phyloP scores from a whole-genome alignment of 352 stramenopile species.

The Pythium sp. region DNA sequence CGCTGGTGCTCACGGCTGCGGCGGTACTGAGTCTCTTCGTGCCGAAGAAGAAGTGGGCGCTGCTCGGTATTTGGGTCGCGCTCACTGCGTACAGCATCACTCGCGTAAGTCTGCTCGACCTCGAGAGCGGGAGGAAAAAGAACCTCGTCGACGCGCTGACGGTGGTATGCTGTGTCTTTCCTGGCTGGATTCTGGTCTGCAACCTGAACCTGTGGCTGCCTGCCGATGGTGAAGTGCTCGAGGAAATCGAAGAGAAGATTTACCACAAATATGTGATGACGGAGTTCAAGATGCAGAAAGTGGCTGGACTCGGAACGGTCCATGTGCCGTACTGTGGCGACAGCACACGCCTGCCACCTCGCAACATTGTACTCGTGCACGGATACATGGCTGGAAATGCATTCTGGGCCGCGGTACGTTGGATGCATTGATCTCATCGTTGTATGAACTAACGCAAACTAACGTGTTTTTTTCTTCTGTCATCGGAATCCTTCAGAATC shows the following conservation, averaged over 20 bases:
- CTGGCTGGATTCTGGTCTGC: slow-evolving; percentile 48
- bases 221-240: slow-evolving; percentile 42
- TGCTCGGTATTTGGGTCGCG: slow-evolving; percentile 28
- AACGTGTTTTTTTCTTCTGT: slow-evolving; percentile 8
- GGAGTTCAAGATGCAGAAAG: slow-evolving; percentile 48
- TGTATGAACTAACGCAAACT: neutral
- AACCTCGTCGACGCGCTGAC: slow-evolving; percentile 34
- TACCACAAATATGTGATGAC: slow-evolving; percentile 65
- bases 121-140: slow-evolving; percentile 35
- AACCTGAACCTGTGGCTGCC: slow-evolving; percentile 55
- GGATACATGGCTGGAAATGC: slow-evolving; percentile 76
- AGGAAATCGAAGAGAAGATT: slow-evolving; percentile 61
- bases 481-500: slow-evolving; percentile 32
- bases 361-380: slow-evolving; percentile 71
- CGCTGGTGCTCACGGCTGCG: slow-evolving; percentile 46
- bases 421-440: neutral
- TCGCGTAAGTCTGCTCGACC: slow-evolving; percentile 32
- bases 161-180: slow-evolving; percentile 42
- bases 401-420: slow-evolving; percentile 66
- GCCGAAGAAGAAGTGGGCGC: slow-evolving; percentile 8
- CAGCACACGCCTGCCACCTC: slow-evolving; percentile 38
- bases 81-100: slow-evolving; percentile 49
- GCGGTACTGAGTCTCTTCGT: slow-evolving; percentile 17
- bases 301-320: slow-evolving; percentile 67
- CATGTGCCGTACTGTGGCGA: slow-evolving; percentile 77